phyloP scores from a whole-genome alignment of 2,329 filamentous ascomycete genomes.

The Penicillium sp. region DNA sequence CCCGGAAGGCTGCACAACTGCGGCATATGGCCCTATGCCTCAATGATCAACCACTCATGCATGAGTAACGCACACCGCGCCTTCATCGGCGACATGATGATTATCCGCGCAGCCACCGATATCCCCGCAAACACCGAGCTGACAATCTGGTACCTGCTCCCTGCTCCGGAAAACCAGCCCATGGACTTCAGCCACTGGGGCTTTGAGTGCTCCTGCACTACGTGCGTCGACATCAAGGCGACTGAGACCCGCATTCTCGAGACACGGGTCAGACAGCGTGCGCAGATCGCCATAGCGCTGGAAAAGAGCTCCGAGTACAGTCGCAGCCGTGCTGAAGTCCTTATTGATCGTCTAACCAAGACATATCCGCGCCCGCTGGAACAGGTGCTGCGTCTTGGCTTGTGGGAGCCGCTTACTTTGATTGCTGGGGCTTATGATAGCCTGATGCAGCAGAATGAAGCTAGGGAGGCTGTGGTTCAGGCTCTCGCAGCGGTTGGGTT shows the following conservation, averaged over 20 bases:
- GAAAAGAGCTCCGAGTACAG: too few relatives aligned
- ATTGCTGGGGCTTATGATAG: neutral
- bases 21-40: constrained; percentile 51
- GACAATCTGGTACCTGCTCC: constrained; percentile 38
- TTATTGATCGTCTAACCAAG: neutral
- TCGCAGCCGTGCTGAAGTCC: neutral
- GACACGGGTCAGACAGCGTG: neutral
- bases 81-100: constrained; percentile 56
- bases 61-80: constrained; percentile 45
- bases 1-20: constrained; percentile 20
- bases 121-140: constrained; percentile 49
- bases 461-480: neutral
- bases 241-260: neutral
- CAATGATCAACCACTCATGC: constrained; percentile 55
- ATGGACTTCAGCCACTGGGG: constrained; percentile 18
- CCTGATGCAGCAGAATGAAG: neutral
- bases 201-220: constrained; percentile 21
- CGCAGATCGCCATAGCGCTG: neutral
- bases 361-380: neutral
- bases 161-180: constrained; percentile 1
- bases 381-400: neutral
- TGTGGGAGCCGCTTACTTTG: neutral
- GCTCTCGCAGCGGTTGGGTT: neutral
- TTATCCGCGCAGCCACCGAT: constrained; percentile 48
- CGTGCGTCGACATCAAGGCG: constrained; percentile 19